Base-by-base conservation (phyloP, 2,329 filamentous ascomycete genomes). In the Knoxdaviesia capensis region DNA sequence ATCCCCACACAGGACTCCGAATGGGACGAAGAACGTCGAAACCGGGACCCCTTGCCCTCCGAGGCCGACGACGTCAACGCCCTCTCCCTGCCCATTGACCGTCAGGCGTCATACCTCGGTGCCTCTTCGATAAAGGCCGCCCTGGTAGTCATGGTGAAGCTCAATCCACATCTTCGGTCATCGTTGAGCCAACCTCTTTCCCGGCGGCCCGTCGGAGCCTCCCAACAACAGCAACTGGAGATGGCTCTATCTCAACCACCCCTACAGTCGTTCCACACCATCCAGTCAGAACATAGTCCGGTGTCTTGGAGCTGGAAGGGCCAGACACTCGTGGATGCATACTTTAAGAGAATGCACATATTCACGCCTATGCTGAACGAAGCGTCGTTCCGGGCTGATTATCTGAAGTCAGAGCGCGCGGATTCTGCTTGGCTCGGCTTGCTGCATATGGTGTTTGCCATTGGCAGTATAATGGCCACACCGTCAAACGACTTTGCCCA, bases 301-400 rank as follows among this genome's bases (percentile, higher is more conserved):
- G 20, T 20, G 20, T 57, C 70, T 34, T 71, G 74, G 64, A 68
- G 69, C 10, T 71, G 69, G 53, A 77, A 80, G 49, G 77, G 77
- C 10, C 73, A 80, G 53, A 72, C 72, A 5, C 61, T 83, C 6
- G 73, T 84, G 36, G 75, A 84, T 49, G 76, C 77, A n/a, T 85
- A 83, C 54, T 85, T 85, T 54, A 76, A 77, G 48, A 69, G 76
- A 31, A 70, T 81, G 29, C 80, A 85, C 46, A 71, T 77, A 1
- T 78, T 83, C 48, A 70, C 78, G 4, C 80, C 80, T 0, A 74
- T 85, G 66, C 64, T 86, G 3, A 79, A 86, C 48, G 80, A 85
- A 54, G 69, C 70, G 11, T 66, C 70, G 6, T 83, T 85, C 55
- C 71, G 74, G 46, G 64, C 66, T 3, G 67, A 67, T n/a, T 77